phyloP scores from a whole-genome alignment of 306 rosid species.

The Rosa chinensis region DNA sequence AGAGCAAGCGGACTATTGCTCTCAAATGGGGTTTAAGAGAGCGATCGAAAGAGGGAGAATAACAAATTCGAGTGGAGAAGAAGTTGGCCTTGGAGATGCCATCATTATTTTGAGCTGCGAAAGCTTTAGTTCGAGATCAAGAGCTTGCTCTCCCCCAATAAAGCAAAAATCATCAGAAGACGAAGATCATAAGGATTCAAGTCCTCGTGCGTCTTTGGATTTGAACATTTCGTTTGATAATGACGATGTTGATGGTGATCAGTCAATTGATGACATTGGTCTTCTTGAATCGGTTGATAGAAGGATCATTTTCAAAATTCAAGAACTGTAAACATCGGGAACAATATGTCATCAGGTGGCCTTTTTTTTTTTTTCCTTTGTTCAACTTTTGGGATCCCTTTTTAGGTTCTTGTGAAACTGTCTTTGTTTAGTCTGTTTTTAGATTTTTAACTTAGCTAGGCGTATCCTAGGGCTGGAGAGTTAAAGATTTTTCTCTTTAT shows the following conservation, averaged over 20 bases:
- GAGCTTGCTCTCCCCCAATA: conserved; percentile 71
- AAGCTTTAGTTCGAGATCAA: conserved; percentile 76
- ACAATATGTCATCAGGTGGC: conserved; percentile 9
- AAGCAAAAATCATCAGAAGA: conserved; percentile 39
- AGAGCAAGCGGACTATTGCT: conserved; percentile 78
- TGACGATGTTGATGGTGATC: conserved; percentile 32
- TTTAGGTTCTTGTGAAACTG: conserved; percentile 27
- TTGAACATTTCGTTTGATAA: conserved; percentile 84
- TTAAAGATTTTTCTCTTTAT: conserved; percentile 22
- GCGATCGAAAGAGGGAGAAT: conserved; percentile 77
- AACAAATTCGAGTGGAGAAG: conserved; percentile 55
- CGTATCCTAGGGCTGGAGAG: conserved; percentile 32
- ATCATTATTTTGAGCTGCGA: conserved; percentile 80
- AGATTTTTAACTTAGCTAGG: conserved; percentile 25
- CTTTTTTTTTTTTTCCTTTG: conserved; percentile 1
- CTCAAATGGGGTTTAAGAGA: conserved; percentile 82
- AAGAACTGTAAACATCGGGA: conserved; percentile 42
- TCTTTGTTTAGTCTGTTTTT: conserved; percentile 39
- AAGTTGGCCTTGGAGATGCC: conserved; percentile 62
- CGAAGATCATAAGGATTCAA: conserved; percentile 25
- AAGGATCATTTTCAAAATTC: conserved; percentile 68
- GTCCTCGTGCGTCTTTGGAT: conserved; percentile 65
- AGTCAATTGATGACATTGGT: conserved; percentile 63
- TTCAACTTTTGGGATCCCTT: not conserved
- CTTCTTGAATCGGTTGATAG: conserved; percentile 83